phyloP scores from a whole-genome alignment of 1,284 basidiomycete genomes.

The Mycosarcoma maydis region DNA sequence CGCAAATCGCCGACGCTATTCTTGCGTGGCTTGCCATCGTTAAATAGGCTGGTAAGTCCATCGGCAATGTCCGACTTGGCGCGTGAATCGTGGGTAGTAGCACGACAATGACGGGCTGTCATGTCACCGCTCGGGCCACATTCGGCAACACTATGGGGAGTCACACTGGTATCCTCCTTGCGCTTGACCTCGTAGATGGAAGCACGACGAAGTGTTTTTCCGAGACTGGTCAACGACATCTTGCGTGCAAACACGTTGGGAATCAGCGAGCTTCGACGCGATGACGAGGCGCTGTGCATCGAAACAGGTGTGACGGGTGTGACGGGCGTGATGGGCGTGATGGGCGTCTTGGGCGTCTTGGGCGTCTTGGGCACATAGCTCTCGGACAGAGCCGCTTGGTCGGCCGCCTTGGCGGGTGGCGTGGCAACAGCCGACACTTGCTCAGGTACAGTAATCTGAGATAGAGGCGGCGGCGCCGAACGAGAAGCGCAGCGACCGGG shows the following conservation, averaged over 20 bases:
- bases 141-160: neutral
- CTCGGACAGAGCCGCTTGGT: neutral
- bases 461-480: slow-evolving; percentile 15
- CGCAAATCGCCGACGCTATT: neutral
- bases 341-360: slow-evolving; percentile 15
- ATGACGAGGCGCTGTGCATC: slow-evolving; percentile 15
- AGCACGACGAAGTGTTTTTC: slow-evolving; percentile 30
- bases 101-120: slow-evolving; percentile 9
- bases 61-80: slow-evolving; percentile 39
- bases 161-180: slow-evolving; percentile 5
- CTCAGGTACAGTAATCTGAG: neutral
- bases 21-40: slow-evolving; percentile 21
- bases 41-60: slow-evolving; percentile 17
- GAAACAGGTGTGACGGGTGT: slow-evolving; percentile 20
- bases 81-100: slow-evolving; percentile 19
- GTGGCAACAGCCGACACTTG: neutral
- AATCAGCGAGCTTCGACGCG: slow-evolving; percentile 19
- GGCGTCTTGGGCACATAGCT: slow-evolving; percentile 16
- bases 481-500: slow-evolving; percentile 24
- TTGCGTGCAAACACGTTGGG: slow-evolving; percentile 24
- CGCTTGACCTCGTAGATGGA: slow-evolving; percentile 34
- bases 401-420: neutral
- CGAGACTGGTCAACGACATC: slow-evolving; percentile 37
- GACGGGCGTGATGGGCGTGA: slow-evolving; percentile 6
- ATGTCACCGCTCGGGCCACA: neutral